Percentiles rank a stretch among this genome's conserved stretches.
Evolutionary conservation across 2,329 filamentous ascomycete species (phyloP).

Genomic region (Pochonia chlamydosporia): DNA sequence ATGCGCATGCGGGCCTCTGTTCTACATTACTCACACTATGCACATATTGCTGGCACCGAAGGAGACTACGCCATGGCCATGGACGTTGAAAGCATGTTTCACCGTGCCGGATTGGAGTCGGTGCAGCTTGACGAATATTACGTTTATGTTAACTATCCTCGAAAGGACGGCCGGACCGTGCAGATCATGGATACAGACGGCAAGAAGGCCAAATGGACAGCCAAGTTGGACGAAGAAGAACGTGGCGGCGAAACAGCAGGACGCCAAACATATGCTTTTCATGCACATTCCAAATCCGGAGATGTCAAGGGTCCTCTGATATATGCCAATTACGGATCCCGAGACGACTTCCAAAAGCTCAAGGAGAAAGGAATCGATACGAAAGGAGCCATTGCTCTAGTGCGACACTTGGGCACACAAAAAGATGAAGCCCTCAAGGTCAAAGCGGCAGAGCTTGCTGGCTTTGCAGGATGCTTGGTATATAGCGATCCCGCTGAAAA

Average conservation of each 20-base stretch:
- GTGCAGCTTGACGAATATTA: slow-evolving; percentile 73
- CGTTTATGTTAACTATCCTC: slow-evolving; percentile 92
- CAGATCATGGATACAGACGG: slow-evolving; percentile 69
- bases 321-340: slow-evolving; percentile 87
- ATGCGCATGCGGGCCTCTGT: slow-evolving; percentile 66
- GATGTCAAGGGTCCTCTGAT: slow-evolving; percentile 81
- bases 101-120: slow-evolving; percentile 65
- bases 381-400: slow-evolving; percentile 75
- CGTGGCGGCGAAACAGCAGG: slow-evolving; percentile 56
- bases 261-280: slow-evolving; percentile 73
- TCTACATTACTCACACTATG: slow-evolving; percentile 72
- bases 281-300: slow-evolving; percentile 82
- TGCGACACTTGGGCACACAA: slow-evolving; percentile 73
- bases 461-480: slow-evolving; percentile 81
- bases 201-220: slow-evolving; percentile 63
- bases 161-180: slow-evolving; percentile 67
- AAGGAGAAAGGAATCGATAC: slow-evolving; percentile 66
- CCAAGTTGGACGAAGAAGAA: slow-evolving; percentile 74
- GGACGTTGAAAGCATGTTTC: slow-evolving; percentile 77
- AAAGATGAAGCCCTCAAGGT: slow-evolving; percentile 73
- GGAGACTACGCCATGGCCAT: slow-evolving; percentile 82
- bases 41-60: slow-evolving; percentile 90
- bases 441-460: slow-evolving; percentile 81
- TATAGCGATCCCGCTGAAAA: slow-evolving; percentile 89
- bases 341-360: slow-evolving; percentile 73